Evolutionary conservation across 306 rosid genomes (phyloP).

Genomic region (Malus orientalis): DNA sequence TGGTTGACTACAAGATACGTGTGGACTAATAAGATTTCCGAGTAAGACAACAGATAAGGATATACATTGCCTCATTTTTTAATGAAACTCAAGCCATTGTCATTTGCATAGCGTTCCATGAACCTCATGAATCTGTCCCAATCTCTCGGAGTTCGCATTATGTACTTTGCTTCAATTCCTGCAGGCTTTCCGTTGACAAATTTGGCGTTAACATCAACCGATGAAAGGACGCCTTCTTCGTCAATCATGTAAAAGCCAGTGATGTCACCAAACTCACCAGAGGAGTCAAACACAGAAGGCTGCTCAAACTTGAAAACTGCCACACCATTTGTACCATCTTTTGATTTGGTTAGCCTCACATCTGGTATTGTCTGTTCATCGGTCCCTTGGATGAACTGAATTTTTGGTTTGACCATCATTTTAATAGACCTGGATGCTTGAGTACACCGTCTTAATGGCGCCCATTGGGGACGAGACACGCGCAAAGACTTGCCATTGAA

Average conservation of each 20-base stretch:
- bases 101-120: slow-evolving; percentile 95
- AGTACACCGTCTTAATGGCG: slow-evolving; percentile 17
- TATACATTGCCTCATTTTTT: slow-evolving; percentile 47
- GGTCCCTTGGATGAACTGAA: slow-evolving; percentile 98
- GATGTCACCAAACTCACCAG: slow-evolving; percentile 92
- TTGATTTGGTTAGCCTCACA: slow-evolving; percentile 80
- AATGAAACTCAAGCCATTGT: slow-evolving; percentile 71
- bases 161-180: slow-evolving; percentile 79
- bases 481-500: slow-evolving; percentile 59
- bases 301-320: slow-evolving; percentile 86
- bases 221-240: slow-evolving; percentile 89
- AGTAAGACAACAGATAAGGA: slow-evolving; percentile 16
- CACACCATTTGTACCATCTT: slow-evolving; percentile 93
- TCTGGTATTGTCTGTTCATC: slow-evolving; percentile 94
- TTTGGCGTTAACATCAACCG: slow-evolving; percentile 92
- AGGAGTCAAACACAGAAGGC: slow-evolving; percentile 93
- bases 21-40: slow-evolving; percentile 22
- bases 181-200: slow-evolving; percentile 94
- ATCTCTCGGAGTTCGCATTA: slow-evolving; percentile 72
- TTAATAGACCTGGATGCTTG: slow-evolving; percentile 13
- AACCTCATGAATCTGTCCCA: slow-evolving; percentile 99
- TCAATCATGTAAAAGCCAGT: slow-evolving; percentile 97
- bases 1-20: slow-evolving; percentile 20
- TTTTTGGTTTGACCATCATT: slow-evolving; percentile 64
- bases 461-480: slow-evolving; percentile 26